Evolutionary conservation across 1,284 basidiomycete genomes (phyloP).

Genomic region (Ceratobasidium sp.): DNA sequence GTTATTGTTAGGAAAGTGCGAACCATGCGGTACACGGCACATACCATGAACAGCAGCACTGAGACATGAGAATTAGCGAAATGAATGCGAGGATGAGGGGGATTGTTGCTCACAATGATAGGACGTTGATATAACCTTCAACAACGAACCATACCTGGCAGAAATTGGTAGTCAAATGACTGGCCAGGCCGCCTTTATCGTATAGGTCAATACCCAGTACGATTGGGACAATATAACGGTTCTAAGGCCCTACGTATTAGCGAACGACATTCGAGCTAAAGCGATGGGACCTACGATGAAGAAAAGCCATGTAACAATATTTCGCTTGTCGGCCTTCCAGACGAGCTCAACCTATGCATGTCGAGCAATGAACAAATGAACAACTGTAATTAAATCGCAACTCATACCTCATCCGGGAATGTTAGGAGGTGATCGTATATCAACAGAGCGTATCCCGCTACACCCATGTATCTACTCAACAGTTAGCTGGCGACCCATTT

Average conservation of each 20-base stretch:
- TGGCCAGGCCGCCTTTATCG: constrained; percentile 46
- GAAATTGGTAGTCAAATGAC: constrained; percentile 26
- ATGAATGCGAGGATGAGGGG: neutral
- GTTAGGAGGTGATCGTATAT: constrained; percentile 47
- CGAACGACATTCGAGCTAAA: neutral
- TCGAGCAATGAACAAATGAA: neutral
- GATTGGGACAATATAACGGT: constrained; percentile 46
- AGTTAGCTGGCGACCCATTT: constrained; percentile 7
- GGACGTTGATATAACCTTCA: constrained; percentile 39
- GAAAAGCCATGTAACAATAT: constrained; percentile 42
- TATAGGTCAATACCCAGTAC: constrained; percentile 47
- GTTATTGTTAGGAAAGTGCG: neutral
- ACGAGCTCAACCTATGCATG: constrained; percentile 41
- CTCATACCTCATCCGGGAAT: constrained; percentile 40
- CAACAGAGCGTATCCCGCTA: constrained; percentile 43
- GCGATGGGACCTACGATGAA: constrained; percentile 6
- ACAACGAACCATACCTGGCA: constrained; percentile 38
- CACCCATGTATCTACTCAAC: constrained; percentile 30
- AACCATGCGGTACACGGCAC: neutral
- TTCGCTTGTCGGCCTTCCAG: constrained; percentile 43
- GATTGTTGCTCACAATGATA: constrained; percentile 36
- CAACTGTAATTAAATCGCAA: neutral
- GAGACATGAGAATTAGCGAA: neutral
- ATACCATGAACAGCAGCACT: constrained; percentile 43
- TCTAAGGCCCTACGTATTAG: constrained; percentile 11